Conservation (phyloP, 2,329 filamentous ascomycete species). For the Clonostachys solani region DNA sequence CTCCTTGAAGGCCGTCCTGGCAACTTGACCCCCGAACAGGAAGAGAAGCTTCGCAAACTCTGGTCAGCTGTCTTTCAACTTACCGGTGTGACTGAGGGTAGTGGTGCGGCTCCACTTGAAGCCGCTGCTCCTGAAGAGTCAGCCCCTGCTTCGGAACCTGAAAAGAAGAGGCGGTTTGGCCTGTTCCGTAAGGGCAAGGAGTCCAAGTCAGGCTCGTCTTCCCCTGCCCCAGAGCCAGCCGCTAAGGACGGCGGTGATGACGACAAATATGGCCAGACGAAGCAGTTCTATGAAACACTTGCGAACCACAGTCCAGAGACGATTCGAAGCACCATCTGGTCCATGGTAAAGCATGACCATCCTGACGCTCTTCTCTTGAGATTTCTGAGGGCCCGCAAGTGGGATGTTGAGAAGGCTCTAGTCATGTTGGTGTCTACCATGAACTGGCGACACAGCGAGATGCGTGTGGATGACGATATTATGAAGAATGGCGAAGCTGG, state of each 20-base stretch:
- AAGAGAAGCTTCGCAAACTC: constrained; percentile 81
- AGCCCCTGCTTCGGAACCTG: neutral
- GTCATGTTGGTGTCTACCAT: constrained; percentile 94
- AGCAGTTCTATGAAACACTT: constrained; percentile 79
- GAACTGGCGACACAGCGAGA: constrained; percentile 80
- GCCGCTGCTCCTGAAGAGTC: constrained; percentile 45
- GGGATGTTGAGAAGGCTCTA: constrained; percentile 90
- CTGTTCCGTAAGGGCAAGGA: constrained; percentile 65
- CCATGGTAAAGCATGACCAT: constrained; percentile 92
- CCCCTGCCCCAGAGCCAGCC: constrained; percentile 22
- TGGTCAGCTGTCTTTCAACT: constrained; percentile 76
- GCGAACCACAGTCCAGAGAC: constrained; percentile 73
- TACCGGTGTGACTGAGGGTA: constrained; percentile 53
- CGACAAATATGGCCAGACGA: constrained; percentile 90
- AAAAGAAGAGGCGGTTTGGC: constrained; percentile 68
- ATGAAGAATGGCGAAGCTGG: constrained; percentile 71
- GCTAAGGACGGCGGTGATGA: constrained; percentile 52
- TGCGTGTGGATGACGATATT: constrained; percentile 87
- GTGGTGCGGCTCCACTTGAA: constrained; percentile 13
- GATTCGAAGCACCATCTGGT: constrained; percentile 80
- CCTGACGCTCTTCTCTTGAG: constrained; percentile 80
- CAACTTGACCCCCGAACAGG: constrained; percentile 85
- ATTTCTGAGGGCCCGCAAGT: constrained; percentile 86
- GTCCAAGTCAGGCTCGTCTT: constrained; percentile 22
- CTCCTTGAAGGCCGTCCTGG: constrained; percentile 69